These are phyloP conservation scores for Peniophora sp. DNA, from an alignment of 1,284 basidiomycete species.

Conservation along the genomic window DNA sequence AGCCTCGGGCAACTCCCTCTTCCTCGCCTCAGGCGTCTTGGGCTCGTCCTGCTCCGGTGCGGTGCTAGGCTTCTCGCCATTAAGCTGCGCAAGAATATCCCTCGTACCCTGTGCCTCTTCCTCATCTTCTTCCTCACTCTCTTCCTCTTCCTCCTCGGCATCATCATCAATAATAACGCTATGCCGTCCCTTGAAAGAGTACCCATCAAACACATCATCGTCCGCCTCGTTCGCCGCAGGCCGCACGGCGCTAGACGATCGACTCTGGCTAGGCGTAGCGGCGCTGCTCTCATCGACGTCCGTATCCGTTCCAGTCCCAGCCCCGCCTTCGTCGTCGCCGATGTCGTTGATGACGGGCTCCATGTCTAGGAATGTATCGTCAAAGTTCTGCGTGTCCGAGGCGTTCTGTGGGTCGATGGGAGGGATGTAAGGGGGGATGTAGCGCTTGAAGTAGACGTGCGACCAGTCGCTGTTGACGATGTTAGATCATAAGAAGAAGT, in stretches of 20 bases:
- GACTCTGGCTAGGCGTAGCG: slow-evolving; percentile 64
- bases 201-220: slow-evolving; percentile 79
- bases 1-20: slow-evolving; percentile 32
- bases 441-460: slow-evolving; percentile 90
- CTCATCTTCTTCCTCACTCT: slow-evolving; percentile 30
- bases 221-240: slow-evolving; percentile 39
- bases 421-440: slow-evolving; percentile 96
- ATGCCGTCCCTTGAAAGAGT: slow-evolving; percentile 81
- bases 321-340: slow-evolving; percentile 33
- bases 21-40: slow-evolving; percentile 67
- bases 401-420: slow-evolving; percentile 90
- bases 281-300: slow-evolving; percentile 69
- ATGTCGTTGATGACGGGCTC: slow-evolving; percentile 78
- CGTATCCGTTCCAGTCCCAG: slow-evolving; percentile 32
- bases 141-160: slow-evolving; percentile 45
- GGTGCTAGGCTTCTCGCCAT: slow-evolving; percentile 10
- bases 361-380: slow-evolving; percentile 95
- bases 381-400: slow-evolving; percentile 96
- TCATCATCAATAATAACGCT: slow-evolving; percentile 70
- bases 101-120: slow-evolving; percentile 19
- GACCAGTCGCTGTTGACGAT: slow-evolving; percentile 71
- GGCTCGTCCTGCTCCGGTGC: slow-evolving; percentile 33
- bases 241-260: slow-evolving; percentile 52
- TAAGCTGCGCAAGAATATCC: slow-evolving; percentile 9
- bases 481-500: slow-evolving; percentile 9